These are phyloP conservation scores for Rhodosporidiobolus odoratus DNA, from an alignment of 768 basidiomycete species.

Conservation along the genomic window DNA sequence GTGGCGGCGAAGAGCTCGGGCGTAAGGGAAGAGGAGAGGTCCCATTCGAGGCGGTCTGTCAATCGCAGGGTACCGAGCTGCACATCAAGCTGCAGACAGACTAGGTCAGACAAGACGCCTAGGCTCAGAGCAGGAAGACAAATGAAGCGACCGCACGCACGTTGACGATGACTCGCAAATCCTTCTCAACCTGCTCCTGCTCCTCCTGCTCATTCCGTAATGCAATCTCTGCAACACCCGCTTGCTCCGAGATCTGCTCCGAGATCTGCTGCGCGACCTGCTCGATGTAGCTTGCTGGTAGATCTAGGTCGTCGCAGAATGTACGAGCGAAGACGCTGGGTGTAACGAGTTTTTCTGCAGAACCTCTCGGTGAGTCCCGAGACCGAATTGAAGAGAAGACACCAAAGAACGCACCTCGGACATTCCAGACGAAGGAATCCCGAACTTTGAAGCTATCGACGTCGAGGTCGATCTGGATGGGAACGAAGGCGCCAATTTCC, in stretches of 20 bases:
- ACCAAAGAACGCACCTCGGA: constrained; percentile 56
- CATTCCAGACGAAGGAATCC: constrained; percentile 94
- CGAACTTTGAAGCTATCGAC: constrained; percentile 84
- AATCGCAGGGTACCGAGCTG: constrained; percentile 89
- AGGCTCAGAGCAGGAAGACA: constrained; percentile 40
- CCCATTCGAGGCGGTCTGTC: constrained; percentile 96
- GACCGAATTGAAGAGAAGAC: neutral
- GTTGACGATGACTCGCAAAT: constrained; percentile 50
- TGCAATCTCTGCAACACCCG: constrained; percentile 66
- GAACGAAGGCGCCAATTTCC: constrained; percentile 61
- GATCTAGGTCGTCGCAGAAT: constrained; percentile 82
- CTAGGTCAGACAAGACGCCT: neutral
- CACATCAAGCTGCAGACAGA: constrained; percentile 76
- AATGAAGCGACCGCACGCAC: constrained; percentile 41
- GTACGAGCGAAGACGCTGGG: constrained; percentile 78
- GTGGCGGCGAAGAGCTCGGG: constrained; percentile 76
- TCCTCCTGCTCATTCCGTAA: constrained; percentile 47
- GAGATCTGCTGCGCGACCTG: constrained; percentile 80
- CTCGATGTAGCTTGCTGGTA: constrained; percentile 67
- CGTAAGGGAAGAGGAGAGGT: constrained; percentile 77
- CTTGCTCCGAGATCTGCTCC: constrained; percentile 84
- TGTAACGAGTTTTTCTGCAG: constrained; percentile 64
- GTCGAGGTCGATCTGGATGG: constrained; percentile 92
- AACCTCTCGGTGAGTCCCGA: neutral
- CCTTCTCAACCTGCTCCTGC: constrained; percentile 47